Base-by-base conservation (phyloP, 176 grass and related monocot genomes). In the Ensete ventricosum region DNA sequence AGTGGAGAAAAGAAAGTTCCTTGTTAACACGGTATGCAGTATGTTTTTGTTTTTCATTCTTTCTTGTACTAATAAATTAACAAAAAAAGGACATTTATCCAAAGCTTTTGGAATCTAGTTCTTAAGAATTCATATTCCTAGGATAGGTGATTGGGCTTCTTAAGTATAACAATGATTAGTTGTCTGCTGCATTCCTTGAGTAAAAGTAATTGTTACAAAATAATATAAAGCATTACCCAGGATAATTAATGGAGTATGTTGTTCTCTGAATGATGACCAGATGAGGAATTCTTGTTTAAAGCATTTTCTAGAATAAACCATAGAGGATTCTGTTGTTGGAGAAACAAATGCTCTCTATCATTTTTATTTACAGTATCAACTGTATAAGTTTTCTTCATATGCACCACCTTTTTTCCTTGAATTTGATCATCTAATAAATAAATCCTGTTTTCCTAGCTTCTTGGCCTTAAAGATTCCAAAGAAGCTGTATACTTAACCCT, bases 401-500 rank as follows among this genome's bases (percentile, higher is more conserved):
- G 19, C 52, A 52, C 11, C 2, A 50, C 43, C 3, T 52, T 9
- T 50, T 11, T 72, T 13, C 29, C 25, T 67, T 17, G 11, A 23
- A 13, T 3, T 26, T 50, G 2, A 2, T 60, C 27, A 23, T 64
- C 2, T 64, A 62, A 21, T 62, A 50, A 64, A 0, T 9, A 51
- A 20, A 2, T 0, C 29, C 26, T n/a, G 20, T 2, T 72, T 72
- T 10, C 22, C 55, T 53, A 73, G 93, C 81, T 97, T 26, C 81
- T 97, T 84, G 82, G 78, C 71, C 87, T 97, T 8, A 82, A 90
- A 78, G 87, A 92, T 63, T 90, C 93, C 29, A 97, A 86, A 82
- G 90, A 92, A 88, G 76, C 21, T 86, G 82, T 97, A 81, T 97
- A 92, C 71, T 70, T 63, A 24, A 97, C 89, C 64, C 89, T 97